Base-by-base conservation (phyloP, 2,329 filamentous ascomycete genomes). In the Fusarium pilosicola region DNA sequence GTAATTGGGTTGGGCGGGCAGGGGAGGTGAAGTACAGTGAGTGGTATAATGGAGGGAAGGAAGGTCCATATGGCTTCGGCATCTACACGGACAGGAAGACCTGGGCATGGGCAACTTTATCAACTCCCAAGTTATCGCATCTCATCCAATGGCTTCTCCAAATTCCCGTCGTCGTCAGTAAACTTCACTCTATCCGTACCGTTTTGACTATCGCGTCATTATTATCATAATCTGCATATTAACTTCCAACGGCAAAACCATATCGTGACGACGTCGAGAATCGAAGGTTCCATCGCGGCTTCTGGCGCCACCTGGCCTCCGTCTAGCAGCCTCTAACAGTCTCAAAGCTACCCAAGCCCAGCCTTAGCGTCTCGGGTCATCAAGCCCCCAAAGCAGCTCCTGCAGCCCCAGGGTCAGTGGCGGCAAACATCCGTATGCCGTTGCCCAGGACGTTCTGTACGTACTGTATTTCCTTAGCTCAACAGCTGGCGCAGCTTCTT, bases 281-380 rank as follows among this genome's bases (percentile, higher is more conserved):
- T 74, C 49, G 72, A 74, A 74, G 65, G 56, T 74, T 74, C 72
- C 51, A 74, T 74, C 28, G 38, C 55, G 45, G 68, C 72, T 74
- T 74, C 72, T 74, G 65, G 68, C 54, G 72, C 30, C 52, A 57
- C 55, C 51, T 62, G 67, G 55, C 54, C 49, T 68, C 54, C 51
- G 36, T 30, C 55, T 48, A 62, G 48, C 49, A 60, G 32, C 60
- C 46, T 70, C 55, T 51, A 28, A 55, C 49, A 45, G 61, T 57
- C 66, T n/a, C 51, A 28, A 55, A 55, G 51, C 24, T 55, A 55
- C 51, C 56, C 60, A 66, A 72, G 44, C 48, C 45, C 49, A 71
- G 55, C 55, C 68, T 62, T 74, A 71, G 71, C 59, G 71, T 71
- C 71, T 55, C 46, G 58, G 63, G 39, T 44, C 49, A 39, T 39